Percentiles rank a stretch among this genome's conserved stretches.
These are phyloP conservation scores for Encephalitozoon cuniculi DNA, from an alignment of 371 early-diverging fungal species.

Conservation along the genomic window DNA sequence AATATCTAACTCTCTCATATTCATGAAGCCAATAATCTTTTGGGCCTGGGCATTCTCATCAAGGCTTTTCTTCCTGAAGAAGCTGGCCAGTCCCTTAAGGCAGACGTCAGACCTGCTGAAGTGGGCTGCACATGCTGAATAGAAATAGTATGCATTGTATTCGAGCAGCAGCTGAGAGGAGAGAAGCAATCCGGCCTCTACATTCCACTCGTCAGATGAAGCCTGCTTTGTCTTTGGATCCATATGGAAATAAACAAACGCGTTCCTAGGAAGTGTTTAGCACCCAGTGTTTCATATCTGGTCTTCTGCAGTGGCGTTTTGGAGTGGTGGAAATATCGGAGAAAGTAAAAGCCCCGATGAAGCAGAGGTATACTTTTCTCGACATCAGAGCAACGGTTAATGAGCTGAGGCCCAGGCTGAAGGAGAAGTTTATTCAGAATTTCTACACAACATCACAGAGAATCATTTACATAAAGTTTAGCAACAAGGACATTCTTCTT, in stretches of 20 bases:
- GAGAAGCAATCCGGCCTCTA: slow-evolving; percentile 11
- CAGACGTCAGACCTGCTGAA: slow-evolving; percentile 10
- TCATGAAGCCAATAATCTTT: slow-evolving; percentile 44
- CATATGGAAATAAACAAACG: neutral
- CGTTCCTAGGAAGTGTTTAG: neutral
- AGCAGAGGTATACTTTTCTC: slow-evolving; percentile 59
- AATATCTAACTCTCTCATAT: slow-evolving; percentile 16
- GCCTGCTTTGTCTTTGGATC: neutral
- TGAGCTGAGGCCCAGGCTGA: slow-evolving; percentile 49
- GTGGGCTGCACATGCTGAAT: slow-evolving; percentile 7
- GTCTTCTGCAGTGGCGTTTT: too few relatives aligned
- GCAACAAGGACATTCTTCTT: slow-evolving; percentile 58
- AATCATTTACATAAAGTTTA: slow-evolving; percentile 56
- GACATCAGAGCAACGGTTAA: slow-evolving; percentile 60
- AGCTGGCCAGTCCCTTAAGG: slow-evolving; percentile 10
- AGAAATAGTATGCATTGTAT: slow-evolving; percentile 37
- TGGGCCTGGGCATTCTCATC: slow-evolving; percentile 45
- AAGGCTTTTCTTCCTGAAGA: slow-evolving; percentile 21
- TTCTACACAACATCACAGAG: slow-evolving; percentile 56
- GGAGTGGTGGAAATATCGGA: neutral
- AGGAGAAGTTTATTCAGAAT: slow-evolving; percentile 57
- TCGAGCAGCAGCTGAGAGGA: slow-evolving; percentile 38
- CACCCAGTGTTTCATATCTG: neutral
- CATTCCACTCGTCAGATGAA: neutral
- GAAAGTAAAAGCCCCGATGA: slow-evolving; percentile 46